Evolutionary conservation across 495 filamentous ascomycete genomes (phyloP), one percentile per base, ranked within the genome.

Genomic region (Penicillium macrosclerotiorum): DNA sequence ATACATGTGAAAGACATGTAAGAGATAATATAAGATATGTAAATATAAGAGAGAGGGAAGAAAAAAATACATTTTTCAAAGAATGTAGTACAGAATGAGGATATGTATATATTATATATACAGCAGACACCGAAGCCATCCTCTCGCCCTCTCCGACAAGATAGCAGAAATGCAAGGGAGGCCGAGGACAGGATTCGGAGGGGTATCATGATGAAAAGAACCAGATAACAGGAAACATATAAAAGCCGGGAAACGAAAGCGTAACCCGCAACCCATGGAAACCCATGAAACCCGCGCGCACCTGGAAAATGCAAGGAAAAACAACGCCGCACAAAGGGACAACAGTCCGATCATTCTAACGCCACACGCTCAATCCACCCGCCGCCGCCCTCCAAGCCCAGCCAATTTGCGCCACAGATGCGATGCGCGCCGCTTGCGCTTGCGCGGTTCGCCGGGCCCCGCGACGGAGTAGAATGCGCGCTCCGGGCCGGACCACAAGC

Each of bases 391-490:
- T 38, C 59, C 36, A 14, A 60, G 22, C 11, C 59, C 59, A 25
- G 57, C 37, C 51, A 63, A 55, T 37, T 48, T 63, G 38, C 42
- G 54, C 35, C 60, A 36, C 20, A 63, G 32, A 17, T 48, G 18
- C 24, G 53, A 54, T 2, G 59, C 59, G 8, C 47, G 39, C 17
- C 47, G 41, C 6, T 57, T 26, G 23, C 48, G 31, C 20, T 53
- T 45, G 5, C 39, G 27, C 3, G 34, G 30, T 8, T 24, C 25
- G 1, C 7, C 17, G 11, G 31, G 5, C 24, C 2, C 11, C 38
- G 20, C 5, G 7, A 1, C 17, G 25, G 11, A 27, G n/a, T n/a
- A n/a, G n/a, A n/a, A n/a, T n/a, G n/a, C n/a, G n/a, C n/a, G n/a
- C n/a, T n/a, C n/a, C n/a, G n/a, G n/a, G n/a, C n/a, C n/a, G n/a